Conservation (phyloP, 257 asterid species). For the Forsythia suspensa region DNA sequence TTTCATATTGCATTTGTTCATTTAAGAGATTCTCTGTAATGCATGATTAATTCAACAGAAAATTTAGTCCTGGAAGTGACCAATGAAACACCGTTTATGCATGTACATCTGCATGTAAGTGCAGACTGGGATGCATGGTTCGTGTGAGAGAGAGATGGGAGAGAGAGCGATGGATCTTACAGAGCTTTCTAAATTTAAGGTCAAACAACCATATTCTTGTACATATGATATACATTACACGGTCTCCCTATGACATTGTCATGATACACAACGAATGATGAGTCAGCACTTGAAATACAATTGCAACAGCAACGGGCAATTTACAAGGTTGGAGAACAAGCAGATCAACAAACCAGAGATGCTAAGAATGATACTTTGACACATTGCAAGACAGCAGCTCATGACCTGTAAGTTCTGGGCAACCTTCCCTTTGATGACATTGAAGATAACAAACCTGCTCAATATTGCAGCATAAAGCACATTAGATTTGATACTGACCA, state of each 20-base stretch:
- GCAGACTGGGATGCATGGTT: background rate
- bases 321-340: slow-evolving; percentile 26
- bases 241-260: background rate
- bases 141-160: background rate
- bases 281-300: slow-evolving; percentile 5
- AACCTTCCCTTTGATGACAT: slow-evolving; percentile 6
- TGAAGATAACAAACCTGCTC: slow-evolving; percentile 23
- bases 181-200: background rate
- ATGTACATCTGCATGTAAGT: too few species aligned
- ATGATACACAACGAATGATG: slow-evolving; percentile 8
- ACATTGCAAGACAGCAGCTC: background rate
- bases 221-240: background rate
- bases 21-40: background rate
- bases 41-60: background rate
- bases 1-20: background rate
- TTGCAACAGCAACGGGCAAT: slow-evolving; percentile 8
- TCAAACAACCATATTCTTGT: background rate
- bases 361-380: background rate
- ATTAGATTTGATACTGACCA: background rate
- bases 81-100: too few species aligned
- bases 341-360: slow-evolving; percentile 11
- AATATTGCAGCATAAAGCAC: background rate
- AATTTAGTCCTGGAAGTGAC: too few species aligned
- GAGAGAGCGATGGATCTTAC: background rate
- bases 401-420: slow-evolving; percentile 15